Conservation (phyloP, 192 early-diverging fungal genomes). For the Coemansia sp. region DNA sequence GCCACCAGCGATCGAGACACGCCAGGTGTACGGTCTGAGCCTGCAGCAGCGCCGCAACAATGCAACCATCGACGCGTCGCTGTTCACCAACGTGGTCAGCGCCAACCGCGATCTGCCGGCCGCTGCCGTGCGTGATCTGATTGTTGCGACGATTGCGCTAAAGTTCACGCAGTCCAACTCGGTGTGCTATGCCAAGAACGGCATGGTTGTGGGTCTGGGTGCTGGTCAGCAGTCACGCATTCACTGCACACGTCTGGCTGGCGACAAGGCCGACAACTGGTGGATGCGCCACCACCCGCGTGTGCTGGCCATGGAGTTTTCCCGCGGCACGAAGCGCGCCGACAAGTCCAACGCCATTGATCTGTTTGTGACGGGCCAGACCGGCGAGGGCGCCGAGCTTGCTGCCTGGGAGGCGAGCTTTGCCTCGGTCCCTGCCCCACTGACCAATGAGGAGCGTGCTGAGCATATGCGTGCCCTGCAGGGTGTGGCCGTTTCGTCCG, state of each 20-base stretch:
- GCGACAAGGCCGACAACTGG: constrained; percentile 99
- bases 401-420: constrained; percentile 86
- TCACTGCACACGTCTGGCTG: constrained; percentile 98
- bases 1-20: constrained; percentile 79
- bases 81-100: constrained; percentile 88
- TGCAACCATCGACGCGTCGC: constrained; percentile 65
- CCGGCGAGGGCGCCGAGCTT: constrained; percentile 61
- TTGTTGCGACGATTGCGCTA: constrained; percentile 96
- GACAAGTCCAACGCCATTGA: constrained; percentile 98
- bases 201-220: constrained; percentile 94
- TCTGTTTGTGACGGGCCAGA: constrained; percentile 87
- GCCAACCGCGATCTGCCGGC: constrained; percentile 72
- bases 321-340: constrained; percentile 84
- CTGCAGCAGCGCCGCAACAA: constrained; percentile 94
- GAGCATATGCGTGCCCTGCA: constrained; percentile 68
- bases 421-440: constrained; percentile 70
- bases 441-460: constrained; percentile 78
- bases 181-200: constrained; percentile 97
- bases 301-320: constrained; percentile 87
- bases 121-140: constrained; percentile 75
- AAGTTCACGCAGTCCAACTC: constrained; percentile 99
- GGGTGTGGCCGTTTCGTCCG: constrained; percentile 86
- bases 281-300: constrained; percentile 97
- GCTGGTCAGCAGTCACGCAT: constrained; percentile 99
- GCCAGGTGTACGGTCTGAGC: constrained; percentile 93